Conservation (phyloP, 805 yeast genomes). For the Metschnikowia cubensis region DNA sequence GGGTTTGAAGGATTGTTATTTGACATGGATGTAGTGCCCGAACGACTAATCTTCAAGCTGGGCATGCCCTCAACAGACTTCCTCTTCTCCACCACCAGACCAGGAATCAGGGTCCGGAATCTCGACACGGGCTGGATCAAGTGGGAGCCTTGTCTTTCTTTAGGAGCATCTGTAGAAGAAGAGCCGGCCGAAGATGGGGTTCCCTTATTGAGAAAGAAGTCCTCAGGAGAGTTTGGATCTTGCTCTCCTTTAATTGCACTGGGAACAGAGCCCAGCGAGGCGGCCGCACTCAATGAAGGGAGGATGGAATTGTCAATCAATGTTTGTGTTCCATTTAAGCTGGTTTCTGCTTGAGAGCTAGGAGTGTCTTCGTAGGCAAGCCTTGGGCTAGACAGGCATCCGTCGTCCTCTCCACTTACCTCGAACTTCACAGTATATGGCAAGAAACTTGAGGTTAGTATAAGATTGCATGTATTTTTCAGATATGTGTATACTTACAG, state of each 20-base stretch:
- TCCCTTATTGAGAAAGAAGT: conserved; percentile 41
- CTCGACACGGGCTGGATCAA: conserved; percentile 46
- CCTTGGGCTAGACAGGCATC: neutral
- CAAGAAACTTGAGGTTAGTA: conserved; percentile 46
- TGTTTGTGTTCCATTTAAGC: neutral
- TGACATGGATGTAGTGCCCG: conserved; percentile 16
- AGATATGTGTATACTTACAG: conserved; percentile 43
- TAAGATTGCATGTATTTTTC: neutral
- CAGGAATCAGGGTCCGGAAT: conserved; percentile 23
- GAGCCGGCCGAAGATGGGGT: conserved; percentile 20
- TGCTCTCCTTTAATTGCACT: conserved; percentile 19
- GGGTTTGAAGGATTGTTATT: conserved; percentile 17
- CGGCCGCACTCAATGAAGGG: conserved; percentile 35
- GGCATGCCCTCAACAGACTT: conserved; percentile 33
- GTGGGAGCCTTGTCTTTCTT: conserved; percentile 28
- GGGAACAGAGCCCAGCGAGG: conserved; percentile 19
- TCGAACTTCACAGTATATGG: conserved; percentile 75
- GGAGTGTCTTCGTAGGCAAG: neutral
- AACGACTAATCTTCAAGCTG: conserved; percentile 31
- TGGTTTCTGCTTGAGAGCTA: neutral
- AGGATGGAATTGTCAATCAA: conserved; percentile 25
- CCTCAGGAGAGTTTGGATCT: conserved; percentile 43
- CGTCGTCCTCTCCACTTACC: conserved; percentile 23
- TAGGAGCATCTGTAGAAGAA: conserved; percentile 21
- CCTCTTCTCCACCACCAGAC: conserved; percentile 36